phyloP scores from a whole-genome alignment of 352 stramenopile species.

The Phytopythium oedochilum region DNA sequence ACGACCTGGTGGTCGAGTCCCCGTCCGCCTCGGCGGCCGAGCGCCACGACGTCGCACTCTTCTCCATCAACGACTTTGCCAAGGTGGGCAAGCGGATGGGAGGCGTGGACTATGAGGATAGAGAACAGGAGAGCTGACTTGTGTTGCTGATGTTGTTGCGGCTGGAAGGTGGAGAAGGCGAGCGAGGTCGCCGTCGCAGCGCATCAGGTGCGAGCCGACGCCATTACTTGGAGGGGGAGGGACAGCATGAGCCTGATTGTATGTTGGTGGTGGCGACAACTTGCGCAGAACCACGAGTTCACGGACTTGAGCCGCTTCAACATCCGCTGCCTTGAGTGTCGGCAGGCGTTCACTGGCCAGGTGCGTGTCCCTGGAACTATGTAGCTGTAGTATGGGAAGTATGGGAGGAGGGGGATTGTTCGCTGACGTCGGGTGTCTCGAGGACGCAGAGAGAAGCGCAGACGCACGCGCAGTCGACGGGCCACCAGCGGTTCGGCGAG shows the following conservation, averaged over 20 bases:
- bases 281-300: slow-evolving; percentile 66
- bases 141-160: too few species aligned
- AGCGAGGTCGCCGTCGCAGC: slow-evolving; percentile 80
- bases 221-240: too few species aligned
- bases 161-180: slow-evolving; percentile 65
- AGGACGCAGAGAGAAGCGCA: slow-evolving; percentile 59
- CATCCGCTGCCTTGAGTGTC: slow-evolving; percentile 70
- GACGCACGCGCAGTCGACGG: slow-evolving; percentile 50
- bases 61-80: slow-evolving; percentile 81
- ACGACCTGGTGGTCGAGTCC: slow-evolving; percentile 73
- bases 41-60: slow-evolving; percentile 56
- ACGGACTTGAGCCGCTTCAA: slow-evolving; percentile 70
- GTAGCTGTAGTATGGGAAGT: too few species aligned
- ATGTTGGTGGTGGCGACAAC: neutral
- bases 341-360: slow-evolving; percentile 58
- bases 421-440: too few species aligned
- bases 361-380: slow-evolving; percentile 18
- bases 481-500: slow-evolving; percentile 77
- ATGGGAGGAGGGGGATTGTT: too few species aligned
- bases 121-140: too few species aligned
- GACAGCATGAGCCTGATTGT: too few species aligned
- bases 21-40: slow-evolving; percentile 38
- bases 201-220: slow-evolving; percentile 58
- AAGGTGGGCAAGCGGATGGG: slow-evolving; percentile 76
- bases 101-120: too few species aligned